A percentile compares a stretch with the other conserved stretches of the same genome.
phyloP scores from a whole-genome alignment of 768 basidiomycete species.

The Boletus vinaceobasis region DNA sequence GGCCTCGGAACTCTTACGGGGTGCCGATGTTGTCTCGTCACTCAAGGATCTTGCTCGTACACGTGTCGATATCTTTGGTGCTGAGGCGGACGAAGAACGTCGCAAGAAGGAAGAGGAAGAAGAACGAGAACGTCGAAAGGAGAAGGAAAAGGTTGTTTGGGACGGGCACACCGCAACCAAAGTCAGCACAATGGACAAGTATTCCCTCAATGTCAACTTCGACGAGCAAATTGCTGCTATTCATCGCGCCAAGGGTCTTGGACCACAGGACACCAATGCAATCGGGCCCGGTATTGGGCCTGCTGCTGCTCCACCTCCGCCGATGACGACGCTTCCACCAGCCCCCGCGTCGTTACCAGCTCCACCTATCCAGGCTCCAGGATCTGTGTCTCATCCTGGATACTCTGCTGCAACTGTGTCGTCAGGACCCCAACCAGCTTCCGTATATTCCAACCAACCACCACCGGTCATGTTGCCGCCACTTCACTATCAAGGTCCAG shows the following conservation, averaged over 20 bases:
- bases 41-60: conserved; percentile 90
- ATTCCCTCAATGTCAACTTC: conserved; percentile 88
- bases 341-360: conserved; percentile 73
- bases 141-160: conserved; percentile 96
- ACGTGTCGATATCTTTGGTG: conserved; percentile 97
- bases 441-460: conserved; percentile 55
- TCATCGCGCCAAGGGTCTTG: conserved; percentile 87
- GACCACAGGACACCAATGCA: conserved; percentile 73
- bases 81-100: conserved; percentile 87
- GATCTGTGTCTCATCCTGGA: conserved; percentile 42
- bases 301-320: conserved; percentile 62
- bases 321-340: conserved; percentile 61
- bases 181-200: conserved; percentile 88
- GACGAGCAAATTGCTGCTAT: conserved; percentile 98
- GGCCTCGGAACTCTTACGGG: conserved; percentile 81
- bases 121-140: conserved; percentile 74
- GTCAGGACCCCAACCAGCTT: conserved; percentile 89
- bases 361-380: conserved; percentile 49
- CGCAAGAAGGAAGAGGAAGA: conserved; percentile 85
- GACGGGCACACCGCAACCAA: conserved; percentile 97
- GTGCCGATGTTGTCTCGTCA: conserved; percentile 91
- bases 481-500: conserved; percentile 79
- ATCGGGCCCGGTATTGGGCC: conserved; percentile 89
- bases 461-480: conserved; percentile 78
- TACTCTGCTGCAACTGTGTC: conserved; percentile 86